A percentile compares a stretch with the other conserved stretches of the same genome.
phyloP scores from a whole-genome alignment of 208 protist genomes.

The Leptomonas seymouri region DNA sequence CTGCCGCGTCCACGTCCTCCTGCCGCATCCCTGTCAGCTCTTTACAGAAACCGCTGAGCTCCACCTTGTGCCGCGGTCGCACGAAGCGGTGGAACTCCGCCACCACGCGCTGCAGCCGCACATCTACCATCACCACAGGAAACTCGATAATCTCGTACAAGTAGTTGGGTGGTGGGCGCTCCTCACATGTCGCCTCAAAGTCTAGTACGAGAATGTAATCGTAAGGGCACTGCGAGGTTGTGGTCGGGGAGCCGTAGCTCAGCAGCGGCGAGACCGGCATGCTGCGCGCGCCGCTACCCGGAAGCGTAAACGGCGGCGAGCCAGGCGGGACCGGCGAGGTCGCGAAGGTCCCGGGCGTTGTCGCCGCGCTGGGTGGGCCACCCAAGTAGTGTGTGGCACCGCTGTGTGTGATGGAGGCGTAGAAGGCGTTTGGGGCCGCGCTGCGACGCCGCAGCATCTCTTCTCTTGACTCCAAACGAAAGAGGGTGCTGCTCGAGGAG shows the following conservation, averaged over 20 bases:
- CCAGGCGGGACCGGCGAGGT: constrained; percentile 18
- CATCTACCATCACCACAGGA: constrained; percentile 91
- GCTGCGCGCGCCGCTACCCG: constrained; percentile 29
- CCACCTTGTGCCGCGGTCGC: constrained; percentile 74
- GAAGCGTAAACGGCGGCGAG: constrained; percentile 18
- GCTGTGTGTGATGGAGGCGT: constrained; percentile 39
- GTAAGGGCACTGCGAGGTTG: constrained; percentile 61
- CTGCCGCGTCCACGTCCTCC: constrained; percentile 81
- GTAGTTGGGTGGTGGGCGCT: constrained; percentile 65
- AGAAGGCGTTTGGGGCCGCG: constrained; percentile 63
- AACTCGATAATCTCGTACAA: constrained; percentile 97
- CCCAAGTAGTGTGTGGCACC: constrained; percentile 32
- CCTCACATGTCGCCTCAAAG: constrained; percentile 93
- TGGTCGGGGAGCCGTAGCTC: constrained; percentile 34
- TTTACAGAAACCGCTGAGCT: constrained; percentile 91
- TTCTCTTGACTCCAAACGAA: constrained; percentile 79
- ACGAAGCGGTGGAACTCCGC: constrained; percentile 92
- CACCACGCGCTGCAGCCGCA: constrained; percentile 56
- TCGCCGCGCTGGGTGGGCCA: constrained; percentile 31
- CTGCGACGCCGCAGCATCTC: constrained; percentile 84
- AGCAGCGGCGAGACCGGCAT: constrained; percentile 55
- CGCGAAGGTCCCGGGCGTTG: constrained; percentile 33
- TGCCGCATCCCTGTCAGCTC: constrained; percentile 94
- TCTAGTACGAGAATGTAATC: constrained; percentile 93
- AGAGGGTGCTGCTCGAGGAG: constrained; percentile 33